phyloP scores from a whole-genome alignment of 257 asterid species.

The Fraxinus pennsylvanica region DNA sequence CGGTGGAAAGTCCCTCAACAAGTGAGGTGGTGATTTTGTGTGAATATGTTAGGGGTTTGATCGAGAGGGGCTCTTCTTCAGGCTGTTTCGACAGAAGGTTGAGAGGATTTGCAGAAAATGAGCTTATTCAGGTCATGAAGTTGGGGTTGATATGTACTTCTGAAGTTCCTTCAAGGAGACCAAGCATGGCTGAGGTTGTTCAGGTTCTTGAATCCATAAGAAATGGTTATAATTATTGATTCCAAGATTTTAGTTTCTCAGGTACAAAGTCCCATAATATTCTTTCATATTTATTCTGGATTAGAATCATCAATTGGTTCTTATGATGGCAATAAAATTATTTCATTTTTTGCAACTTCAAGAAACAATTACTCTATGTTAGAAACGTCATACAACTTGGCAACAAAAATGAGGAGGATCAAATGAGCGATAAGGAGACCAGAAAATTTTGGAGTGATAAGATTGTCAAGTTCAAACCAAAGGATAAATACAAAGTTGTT shows the following conservation, averaged over 20 bases:
- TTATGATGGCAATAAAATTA: constrained; percentile 42
- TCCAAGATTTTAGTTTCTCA: constrained; percentile 17
- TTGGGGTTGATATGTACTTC: constrained; percentile 76
- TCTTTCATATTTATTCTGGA: constrained; percentile 58
- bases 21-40: constrained; percentile 76
- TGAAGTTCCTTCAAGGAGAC: constrained; percentile 69
- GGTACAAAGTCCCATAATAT: constrained; percentile 36
- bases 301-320: constrained; percentile 34
- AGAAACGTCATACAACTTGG: no score
- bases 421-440: no score
- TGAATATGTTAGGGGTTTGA: constrained; percentile 65
- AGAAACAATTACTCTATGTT: neutral
- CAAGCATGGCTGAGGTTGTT: constrained; percentile 93
- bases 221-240: constrained; percentile 50
- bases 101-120: constrained; percentile 70
- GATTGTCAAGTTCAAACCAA: no score
- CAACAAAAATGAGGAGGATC: no score
- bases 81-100: constrained; percentile 70
- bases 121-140: constrained; percentile 85
- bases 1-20: constrained; percentile 64
- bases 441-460: no score
- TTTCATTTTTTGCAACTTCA: constrained; percentile 21
- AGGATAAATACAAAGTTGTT: no score
- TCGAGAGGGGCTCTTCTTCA: constrained; percentile 63
- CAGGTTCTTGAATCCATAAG: constrained; percentile 87